Base-by-base conservation (phyloP, 805 yeast genomes). In the Yueomyces sinensis region DNA sequence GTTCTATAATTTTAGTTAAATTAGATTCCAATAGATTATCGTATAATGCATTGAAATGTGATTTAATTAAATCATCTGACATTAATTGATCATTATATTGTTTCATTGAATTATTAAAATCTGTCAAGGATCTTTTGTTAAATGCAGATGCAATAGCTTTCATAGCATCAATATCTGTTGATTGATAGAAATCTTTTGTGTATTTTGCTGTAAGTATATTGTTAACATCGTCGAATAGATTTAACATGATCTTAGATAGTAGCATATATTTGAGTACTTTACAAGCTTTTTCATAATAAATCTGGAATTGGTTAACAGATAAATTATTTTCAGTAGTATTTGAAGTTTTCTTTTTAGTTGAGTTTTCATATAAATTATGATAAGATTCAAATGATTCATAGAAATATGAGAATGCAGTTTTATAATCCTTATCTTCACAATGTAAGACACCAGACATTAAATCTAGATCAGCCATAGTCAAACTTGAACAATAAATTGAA, bases 381-480 rank as follows among this genome's bases (percentile, higher is more conserved):
- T 73, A 91, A 30, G 89, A 89, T 58, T 91, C 98, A 49, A 89
- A 86, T 15, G 95, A 79, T 61, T 91, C 99, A 52, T 74, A 87
- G 51, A 91, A 91, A 58, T 91, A 91, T 5, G 96, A 86, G 53
- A 71, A 91, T 11, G 97, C 95, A 9, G 98, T 91, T 54, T 83
- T 82, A 63, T 82, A 93, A 58, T 91, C 99, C 56, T 82, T 82
- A 49, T 91, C 97, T 59, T 91, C 96, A 27, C 96, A 94, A 62
- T 89, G 93, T 42, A 91, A 69, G 37, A 89, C 76, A 46, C 99
- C 98, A 54, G 93, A 78, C 78, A 89, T 86, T 61, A 83, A 72
- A 56, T 91, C 99, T 36, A 91, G 70, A 53, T 86, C 94, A 1
- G 97, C 97, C 61, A 91, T 95, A 47, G 80, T 70, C 34, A 76